These are phyloP conservation scores for Ephemerocybe angulata DNA, from an alignment of 768 basidiomycete species.

Conservation along the genomic window DNA sequence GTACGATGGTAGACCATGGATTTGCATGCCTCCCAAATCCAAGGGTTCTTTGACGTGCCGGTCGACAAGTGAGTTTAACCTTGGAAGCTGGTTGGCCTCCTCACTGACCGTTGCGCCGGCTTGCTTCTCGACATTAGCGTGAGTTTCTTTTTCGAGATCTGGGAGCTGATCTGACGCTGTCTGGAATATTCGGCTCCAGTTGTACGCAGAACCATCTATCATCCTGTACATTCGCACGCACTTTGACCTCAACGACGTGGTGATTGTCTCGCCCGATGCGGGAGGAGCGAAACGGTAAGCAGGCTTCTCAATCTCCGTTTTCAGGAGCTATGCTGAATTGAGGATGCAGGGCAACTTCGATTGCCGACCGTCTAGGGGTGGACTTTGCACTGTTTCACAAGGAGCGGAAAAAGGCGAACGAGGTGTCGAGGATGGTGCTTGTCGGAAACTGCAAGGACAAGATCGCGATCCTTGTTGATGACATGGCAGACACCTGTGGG, in stretches of 20 bases:
- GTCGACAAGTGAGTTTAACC: constrained; percentile 89
- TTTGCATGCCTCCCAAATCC: constrained; percentile 97
- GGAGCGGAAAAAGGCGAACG: constrained; percentile 95
- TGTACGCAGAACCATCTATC: constrained; percentile 94
- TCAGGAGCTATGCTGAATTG: constrained; percentile 7
- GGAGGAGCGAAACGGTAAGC: constrained; percentile 94
- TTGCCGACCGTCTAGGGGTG: constrained; percentile 92
- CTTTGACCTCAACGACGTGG: constrained; percentile 79
- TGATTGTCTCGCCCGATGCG: constrained; percentile 97
- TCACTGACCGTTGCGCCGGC: constrained; percentile 10
- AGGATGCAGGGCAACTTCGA: constrained; percentile 80
- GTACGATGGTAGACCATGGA: constrained; percentile 81
- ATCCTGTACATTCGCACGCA: constrained; percentile 92
- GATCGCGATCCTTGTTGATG: constrained; percentile 92
- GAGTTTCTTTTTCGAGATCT: constrained; percentile 12
- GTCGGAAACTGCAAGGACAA: constrained; percentile 93
- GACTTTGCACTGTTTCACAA: constrained; percentile 99
- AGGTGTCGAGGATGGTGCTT: constrained; percentile 91
- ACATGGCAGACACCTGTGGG: constrained; percentile 97
- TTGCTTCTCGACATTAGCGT: constrained; percentile 20
- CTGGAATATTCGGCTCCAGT: constrained; percentile 38
- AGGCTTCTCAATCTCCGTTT: constrained; percentile 9
- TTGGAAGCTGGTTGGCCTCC: constrained; percentile 6
- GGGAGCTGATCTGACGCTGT: constrained; percentile 12
- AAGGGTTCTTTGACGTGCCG: constrained; percentile 99